Evolutionary conservation across 176 grass and related monocot species (phyloP).

Genomic region (Neostapfia colusana): DNA sequence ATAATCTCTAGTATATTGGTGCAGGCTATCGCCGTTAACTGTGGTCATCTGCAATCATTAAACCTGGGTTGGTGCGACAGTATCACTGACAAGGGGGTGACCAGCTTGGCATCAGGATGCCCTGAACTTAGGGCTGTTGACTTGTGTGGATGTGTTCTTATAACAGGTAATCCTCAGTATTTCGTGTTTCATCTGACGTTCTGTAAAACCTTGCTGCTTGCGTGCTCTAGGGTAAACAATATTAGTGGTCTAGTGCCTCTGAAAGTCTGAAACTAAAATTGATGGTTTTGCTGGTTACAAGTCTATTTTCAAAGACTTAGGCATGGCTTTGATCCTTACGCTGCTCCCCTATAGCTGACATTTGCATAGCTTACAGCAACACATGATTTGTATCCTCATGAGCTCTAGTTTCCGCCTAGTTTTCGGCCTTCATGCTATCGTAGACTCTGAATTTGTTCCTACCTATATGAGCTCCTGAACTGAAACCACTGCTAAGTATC

Average conservation of each 20-base stretch:
- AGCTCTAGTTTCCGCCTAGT: too few species aligned
- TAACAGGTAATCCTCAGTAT: slow-evolving; percentile 58
- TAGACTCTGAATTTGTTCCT: not conserved
- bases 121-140: slow-evolving; percentile 77
- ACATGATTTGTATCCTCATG: too few species aligned
- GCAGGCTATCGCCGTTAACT: slow-evolving; percentile 68
- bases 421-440: too few species aligned
- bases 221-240: not conserved
- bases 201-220: not conserved
- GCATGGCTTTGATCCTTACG: not conserved
- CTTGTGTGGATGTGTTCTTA: slow-evolving; percentile 84
- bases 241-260: too few species aligned
- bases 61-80: slow-evolving; percentile 82
- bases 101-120: slow-evolving; percentile 68
- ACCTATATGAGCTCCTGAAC: not conserved
- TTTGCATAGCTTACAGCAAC: too few species aligned
- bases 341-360: too few species aligned
- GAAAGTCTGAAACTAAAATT: not conserved
- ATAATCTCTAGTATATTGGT: slow-evolving; percentile 21
- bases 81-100: slow-evolving; percentile 77
- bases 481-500: not conserved
- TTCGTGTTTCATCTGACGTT: not conserved
- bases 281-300: not conserved
- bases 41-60: slow-evolving; percentile 58
- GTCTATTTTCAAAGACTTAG: not conserved